These are phyloP conservation scores for Grosmannia huntii DNA, from an alignment of 2,329 filamentous ascomycete species.

Conservation along the genomic window DNA sequence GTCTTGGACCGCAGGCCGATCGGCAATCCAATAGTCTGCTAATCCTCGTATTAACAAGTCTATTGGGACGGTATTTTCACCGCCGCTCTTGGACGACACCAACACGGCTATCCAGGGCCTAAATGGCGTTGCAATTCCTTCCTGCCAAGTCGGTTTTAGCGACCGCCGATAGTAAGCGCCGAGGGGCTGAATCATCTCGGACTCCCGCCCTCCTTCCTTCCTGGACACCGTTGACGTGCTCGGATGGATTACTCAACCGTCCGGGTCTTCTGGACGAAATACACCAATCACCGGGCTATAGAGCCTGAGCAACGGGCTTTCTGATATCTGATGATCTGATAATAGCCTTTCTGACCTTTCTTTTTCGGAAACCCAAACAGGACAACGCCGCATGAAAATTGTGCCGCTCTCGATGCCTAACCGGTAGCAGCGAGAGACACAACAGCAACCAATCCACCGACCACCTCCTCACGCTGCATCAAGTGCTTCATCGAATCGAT, in stretches of 20 bases:
- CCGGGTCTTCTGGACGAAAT: slow-evolving; percentile 38
- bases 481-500: not conserved
- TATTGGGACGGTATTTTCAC: too few relatives aligned
- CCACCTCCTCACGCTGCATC: not conserved
- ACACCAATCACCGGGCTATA: not conserved
- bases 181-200: not conserved
- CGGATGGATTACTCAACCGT: slow-evolving; percentile 52
- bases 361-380: not conserved
- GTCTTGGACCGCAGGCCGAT: not conserved
- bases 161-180: not conserved
- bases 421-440: not conserved
- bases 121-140: too few relatives aligned
- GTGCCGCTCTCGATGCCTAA: not conserved
- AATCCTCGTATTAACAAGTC: too few relatives aligned
- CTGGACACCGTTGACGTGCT: slow-evolving; percentile 53
- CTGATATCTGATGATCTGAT: slow-evolving; percentile 11
- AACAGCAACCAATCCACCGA: not conserved
- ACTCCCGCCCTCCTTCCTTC: slow-evolving; percentile 25
- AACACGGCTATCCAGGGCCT: too few relatives aligned
- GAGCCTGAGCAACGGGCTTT: not conserved
- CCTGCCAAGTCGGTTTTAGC: not conserved
- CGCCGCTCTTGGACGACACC: too few relatives aligned
- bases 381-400: not conserved
- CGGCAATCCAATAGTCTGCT: too few relatives aligned
- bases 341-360: not conserved